These are phyloP conservation scores for Tetrahymena elliotti DNA, from an alignment of 73 alveolate genomes.

Conservation along the genomic window DNA sequence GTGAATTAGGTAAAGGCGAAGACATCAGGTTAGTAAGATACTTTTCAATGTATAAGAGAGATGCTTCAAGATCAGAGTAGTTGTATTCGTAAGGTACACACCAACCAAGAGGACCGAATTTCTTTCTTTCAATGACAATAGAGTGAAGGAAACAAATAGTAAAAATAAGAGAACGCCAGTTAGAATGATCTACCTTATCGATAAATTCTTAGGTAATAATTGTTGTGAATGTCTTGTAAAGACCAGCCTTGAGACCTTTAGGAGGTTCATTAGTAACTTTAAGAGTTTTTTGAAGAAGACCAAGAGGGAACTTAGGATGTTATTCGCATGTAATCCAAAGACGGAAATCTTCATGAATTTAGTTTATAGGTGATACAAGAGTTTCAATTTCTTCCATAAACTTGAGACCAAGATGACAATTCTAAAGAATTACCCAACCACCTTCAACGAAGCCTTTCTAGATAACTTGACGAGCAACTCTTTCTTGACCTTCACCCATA, in stretches of 20 bases:
- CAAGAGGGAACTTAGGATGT: conserved; percentile 98
- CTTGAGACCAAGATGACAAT: conserved; percentile 97
- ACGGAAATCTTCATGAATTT: conserved; percentile 98
- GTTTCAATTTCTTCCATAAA: conserved; percentile 92
- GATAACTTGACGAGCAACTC: conserved; percentile 89
- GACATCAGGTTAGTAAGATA: conserved; percentile 88
- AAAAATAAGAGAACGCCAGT: conserved; percentile 97
- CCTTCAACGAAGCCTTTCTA: conserved; percentile 93
- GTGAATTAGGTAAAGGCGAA: conserved; percentile 65
- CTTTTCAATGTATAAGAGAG: conserved; percentile 92
- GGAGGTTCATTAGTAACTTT: conserved; percentile 99
- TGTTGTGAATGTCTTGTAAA: conserved; percentile 96
- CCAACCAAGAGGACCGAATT: conserved; percentile 99
- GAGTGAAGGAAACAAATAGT: conserved; percentile 98
- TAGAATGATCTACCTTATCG: conserved; percentile 92
- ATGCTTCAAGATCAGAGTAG: conserved; percentile 99
- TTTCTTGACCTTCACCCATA: conserved; percentile 99
- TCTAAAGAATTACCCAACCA: conserved; percentile 97
- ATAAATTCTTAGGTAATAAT: conserved; percentile 90
- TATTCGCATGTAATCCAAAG: conserved; percentile 99
- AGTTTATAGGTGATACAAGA: conserved; percentile 87
- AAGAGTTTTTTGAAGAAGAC: conserved; percentile 97
- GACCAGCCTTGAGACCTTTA: conserved; percentile 99
- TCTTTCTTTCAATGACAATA: conserved; percentile 93
- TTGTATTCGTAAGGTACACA: conserved; percentile 99